phyloP scores from a whole-genome alignment of 768 basidiomycete species.

The Russula earlei region DNA sequence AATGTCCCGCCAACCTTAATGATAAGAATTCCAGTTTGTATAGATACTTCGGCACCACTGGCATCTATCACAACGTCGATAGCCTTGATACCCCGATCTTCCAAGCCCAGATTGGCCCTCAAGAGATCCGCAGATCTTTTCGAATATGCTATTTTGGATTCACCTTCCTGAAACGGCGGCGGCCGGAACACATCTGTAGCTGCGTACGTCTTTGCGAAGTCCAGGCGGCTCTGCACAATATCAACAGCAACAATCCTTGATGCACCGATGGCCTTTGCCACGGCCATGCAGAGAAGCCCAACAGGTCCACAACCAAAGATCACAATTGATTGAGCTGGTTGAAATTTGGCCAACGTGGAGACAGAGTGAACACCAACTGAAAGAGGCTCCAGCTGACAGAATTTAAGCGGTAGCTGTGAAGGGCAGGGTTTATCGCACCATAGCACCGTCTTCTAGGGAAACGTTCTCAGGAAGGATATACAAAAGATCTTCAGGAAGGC shows the following conservation, averaged over 20 bases:
- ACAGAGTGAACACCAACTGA: slow-evolving; percentile 90
- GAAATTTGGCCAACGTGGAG: slow-evolving; percentile 61
- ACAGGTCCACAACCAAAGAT: slow-evolving; percentile 88
- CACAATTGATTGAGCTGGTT: slow-evolving; percentile 64
- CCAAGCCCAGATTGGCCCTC: slow-evolving; percentile 53
- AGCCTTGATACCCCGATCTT: slow-evolving; percentile 56
- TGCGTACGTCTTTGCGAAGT: slow-evolving; percentile 79
- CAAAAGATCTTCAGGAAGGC: slow-evolving; percentile 74
- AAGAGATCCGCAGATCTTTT: slow-evolving; percentile 59
- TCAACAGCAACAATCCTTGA: slow-evolving; percentile 78
- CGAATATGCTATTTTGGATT: slow-evolving; percentile 63
- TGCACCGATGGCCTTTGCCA: slow-evolving; percentile 90
- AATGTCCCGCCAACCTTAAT: slow-evolving; percentile 68
- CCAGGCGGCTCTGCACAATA: slow-evolving; percentile 62
- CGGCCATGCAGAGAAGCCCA: slow-evolving; percentile 86
- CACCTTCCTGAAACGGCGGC: slow-evolving; percentile 47
- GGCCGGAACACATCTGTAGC: slow-evolving; percentile 73
- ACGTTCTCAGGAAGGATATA: slow-evolving; percentile 78
- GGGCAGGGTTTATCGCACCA: slow-evolving; percentile 41
- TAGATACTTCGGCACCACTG: slow-evolving; percentile 86
- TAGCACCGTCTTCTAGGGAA: slow-evolving; percentile 87
- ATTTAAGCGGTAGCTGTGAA: neutral
- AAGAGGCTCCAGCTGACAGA: slow-evolving; percentile 78
- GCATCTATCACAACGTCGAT: slow-evolving; percentile 89
- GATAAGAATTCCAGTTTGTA: slow-evolving; percentile 75